Evolutionary conservation across 73 alveolate species (phyloP).

Genomic region (Paramecium pentaurelia): DNA sequence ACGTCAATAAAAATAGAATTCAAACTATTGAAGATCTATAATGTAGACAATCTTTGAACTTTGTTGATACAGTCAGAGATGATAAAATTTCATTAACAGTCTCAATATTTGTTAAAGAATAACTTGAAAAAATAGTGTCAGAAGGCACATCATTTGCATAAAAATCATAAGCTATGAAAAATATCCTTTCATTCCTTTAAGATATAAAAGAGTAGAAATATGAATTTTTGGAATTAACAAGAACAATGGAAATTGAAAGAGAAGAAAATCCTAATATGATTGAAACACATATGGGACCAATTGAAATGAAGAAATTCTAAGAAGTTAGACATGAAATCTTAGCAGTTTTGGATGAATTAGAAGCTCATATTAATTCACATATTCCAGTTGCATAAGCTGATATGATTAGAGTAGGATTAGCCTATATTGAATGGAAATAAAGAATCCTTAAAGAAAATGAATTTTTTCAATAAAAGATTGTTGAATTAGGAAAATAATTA

Average conservation of each 20-base stretch:
- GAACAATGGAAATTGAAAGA: not conserved
- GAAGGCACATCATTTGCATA: slow-evolving; percentile 13
- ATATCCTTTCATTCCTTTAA: not conserved
- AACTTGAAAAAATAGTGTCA: slow-evolving; percentile 31
- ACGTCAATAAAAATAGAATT: slow-evolving; percentile 37
- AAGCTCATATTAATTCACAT: not conserved
- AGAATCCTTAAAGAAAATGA: slow-evolving; percentile 40
- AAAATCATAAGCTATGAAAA: slow-evolving; percentile 40
- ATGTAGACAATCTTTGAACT: slow-evolving; percentile 38
- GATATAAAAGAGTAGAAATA: slow-evolving; percentile 8
- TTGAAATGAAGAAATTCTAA: slow-evolving; percentile 18
- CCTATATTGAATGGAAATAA: slow-evolving; percentile 13
- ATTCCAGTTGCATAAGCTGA: slow-evolving; percentile 29
- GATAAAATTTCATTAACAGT: slow-evolving; percentile 38
- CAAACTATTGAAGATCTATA: slow-evolving; percentile 13
- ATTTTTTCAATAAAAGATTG: not conserved
- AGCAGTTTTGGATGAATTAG: slow-evolving; percentile 39
- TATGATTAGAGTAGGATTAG: slow-evolving; percentile 48
- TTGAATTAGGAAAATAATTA: slow-evolving; percentile 20
- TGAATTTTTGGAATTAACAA: slow-evolving; percentile 13
- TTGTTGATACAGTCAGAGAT: slow-evolving; percentile 37
- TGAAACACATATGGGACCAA: slow-evolving; percentile 40
- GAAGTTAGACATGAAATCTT: slow-evolving; percentile 25
- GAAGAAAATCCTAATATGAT: not conserved
- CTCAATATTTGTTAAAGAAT: not conserved